Percentiles rank a stretch among this genome's conserved stretches.
Evolutionary conservation across 495 filamentous ascomycete genomes (phyloP).

Genomic region (Immersiella caudata): DNA sequence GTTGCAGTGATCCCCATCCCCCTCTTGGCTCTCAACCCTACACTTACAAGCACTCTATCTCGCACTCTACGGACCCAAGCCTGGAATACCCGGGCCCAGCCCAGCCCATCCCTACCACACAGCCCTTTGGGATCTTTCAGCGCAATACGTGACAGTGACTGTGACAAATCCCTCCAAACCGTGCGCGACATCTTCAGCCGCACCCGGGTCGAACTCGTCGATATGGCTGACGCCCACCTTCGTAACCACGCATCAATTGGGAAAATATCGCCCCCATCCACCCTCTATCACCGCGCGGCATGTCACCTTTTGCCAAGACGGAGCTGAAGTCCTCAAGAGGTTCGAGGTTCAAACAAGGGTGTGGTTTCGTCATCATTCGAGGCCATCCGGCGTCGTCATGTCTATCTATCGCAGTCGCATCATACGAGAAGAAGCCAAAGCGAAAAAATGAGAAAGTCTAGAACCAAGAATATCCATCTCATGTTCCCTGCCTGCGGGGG

Average conservation of each 20-base stretch:
- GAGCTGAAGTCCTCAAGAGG: background rate
- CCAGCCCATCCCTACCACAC: background rate
- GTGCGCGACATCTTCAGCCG: slow-evolving; percentile 1
- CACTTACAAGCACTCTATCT: background rate
- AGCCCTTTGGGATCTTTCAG: background rate
- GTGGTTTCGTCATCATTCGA: background rate
- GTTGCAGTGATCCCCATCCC: background rate
- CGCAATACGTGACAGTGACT: background rate
- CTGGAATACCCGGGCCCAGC: background rate
- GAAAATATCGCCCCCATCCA: background rate
- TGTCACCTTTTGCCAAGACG: background rate
- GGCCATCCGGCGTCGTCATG: background rate
- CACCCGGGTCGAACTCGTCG: background rate
- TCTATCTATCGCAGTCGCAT: background rate
- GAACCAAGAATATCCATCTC: background rate
- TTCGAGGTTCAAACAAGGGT: background rate
- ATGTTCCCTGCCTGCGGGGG: background rate
- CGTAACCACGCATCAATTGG: background rate
- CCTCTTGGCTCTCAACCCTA: background rate
- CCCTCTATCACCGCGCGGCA: background rate
- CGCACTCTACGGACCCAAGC: background rate
- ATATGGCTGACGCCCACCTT: background rate
- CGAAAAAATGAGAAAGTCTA: background rate
- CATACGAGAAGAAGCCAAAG: background rate
- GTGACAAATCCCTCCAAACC: background rate